These are phyloP conservation scores for Globisporangium echinulatum DNA, from an alignment of 352 stramenopile species.

Conservation along the genomic window DNA sequence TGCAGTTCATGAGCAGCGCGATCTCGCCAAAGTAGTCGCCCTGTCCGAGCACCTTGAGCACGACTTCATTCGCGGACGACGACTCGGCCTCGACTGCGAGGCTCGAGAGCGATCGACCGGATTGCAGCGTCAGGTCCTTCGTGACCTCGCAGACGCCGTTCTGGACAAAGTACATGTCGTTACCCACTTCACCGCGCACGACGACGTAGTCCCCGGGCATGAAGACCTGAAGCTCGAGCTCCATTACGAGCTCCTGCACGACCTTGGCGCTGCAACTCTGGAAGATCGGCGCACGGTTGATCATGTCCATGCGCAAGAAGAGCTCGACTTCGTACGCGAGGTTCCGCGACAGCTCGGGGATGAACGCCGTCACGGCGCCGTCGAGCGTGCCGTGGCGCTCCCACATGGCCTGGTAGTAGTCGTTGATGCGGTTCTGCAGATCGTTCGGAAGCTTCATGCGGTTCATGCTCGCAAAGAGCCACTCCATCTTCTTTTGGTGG, in stretches of 20 bases:
- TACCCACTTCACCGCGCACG: slow-evolving; percentile 71
- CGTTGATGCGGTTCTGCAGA: slow-evolving; percentile 79
- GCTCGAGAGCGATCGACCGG: slow-evolving; percentile 3
- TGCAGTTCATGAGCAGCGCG: slow-evolving; percentile 79
- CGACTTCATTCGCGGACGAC: slow-evolving; percentile 31
- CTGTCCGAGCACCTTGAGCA: slow-evolving; percentile 60
- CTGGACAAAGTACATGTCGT: slow-evolving; percentile 89
- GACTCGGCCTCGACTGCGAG: background rate
- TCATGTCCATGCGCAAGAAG: slow-evolving; percentile 84
- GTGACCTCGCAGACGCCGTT: slow-evolving; percentile 74
- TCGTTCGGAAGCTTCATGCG: slow-evolving; percentile 71
- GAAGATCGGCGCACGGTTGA: slow-evolving; percentile 81
- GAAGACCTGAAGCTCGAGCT: slow-evolving; percentile 76
- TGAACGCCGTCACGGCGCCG: slow-evolving; percentile 66
- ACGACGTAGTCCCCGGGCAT: slow-evolving; percentile 84
- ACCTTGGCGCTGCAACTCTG: slow-evolving; percentile 78
- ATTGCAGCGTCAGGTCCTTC: slow-evolving; percentile 34
- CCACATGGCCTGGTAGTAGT: slow-evolving; percentile 86
- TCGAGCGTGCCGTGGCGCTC: slow-evolving; percentile 76
- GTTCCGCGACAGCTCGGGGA: slow-evolving; percentile 74
- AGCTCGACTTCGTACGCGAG: slow-evolving; percentile 80
- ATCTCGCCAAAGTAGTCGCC: slow-evolving; percentile 84
- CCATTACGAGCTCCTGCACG: slow-evolving; percentile 78
- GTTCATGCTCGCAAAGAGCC: slow-evolving; percentile 80
- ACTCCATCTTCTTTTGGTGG: slow-evolving; percentile 86